Evolutionary conservation across 164 flowering plant species (phyloP).

Genomic region (Warburgia ugandensis): DNA sequence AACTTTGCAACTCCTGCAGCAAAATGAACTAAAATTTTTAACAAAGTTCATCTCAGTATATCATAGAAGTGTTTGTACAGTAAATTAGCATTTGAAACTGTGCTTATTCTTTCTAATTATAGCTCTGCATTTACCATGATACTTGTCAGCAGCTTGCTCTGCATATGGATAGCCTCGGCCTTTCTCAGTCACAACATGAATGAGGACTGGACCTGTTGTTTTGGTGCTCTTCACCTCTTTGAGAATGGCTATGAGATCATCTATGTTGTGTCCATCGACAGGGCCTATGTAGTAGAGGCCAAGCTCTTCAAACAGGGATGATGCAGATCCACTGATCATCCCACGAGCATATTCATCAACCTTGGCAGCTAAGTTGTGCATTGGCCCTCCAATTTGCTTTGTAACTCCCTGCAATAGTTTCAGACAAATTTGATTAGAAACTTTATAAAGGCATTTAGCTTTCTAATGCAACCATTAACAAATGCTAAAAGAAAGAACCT

Average conservation of each 20-base stretch:
- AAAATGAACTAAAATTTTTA: not conserved
- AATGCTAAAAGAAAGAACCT: no score
- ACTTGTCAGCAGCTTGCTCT: constrained; percentile 90
- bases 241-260: constrained; percentile 82
- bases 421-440: not conserved
- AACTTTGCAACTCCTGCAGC: constrained; percentile 82
- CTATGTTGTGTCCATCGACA: constrained; percentile 90
- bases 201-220: constrained; percentile 85
- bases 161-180: constrained; percentile 97
- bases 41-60: not conserved
- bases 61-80: no score
- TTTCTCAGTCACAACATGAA: constrained; percentile 95
- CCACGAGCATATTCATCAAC: constrained; percentile 98
- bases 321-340: constrained; percentile 94
- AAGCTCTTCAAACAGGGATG: constrained; percentile 90
- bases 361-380: constrained; percentile 90
- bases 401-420: constrained; percentile 71
- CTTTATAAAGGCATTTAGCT: no score
- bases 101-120: no score
- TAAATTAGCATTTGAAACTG: no score
- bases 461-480: no score
- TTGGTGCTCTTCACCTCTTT: constrained; percentile 77
- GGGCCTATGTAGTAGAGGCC: constrained; percentile 98
- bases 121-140: no score
- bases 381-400: constrained; percentile 76